Evolutionary conservation across 2,329 filamentous ascomycete species (phyloP), one percentile per base, ranked within the genome.

Genomic region (Colletotrichum sp.): DNA sequence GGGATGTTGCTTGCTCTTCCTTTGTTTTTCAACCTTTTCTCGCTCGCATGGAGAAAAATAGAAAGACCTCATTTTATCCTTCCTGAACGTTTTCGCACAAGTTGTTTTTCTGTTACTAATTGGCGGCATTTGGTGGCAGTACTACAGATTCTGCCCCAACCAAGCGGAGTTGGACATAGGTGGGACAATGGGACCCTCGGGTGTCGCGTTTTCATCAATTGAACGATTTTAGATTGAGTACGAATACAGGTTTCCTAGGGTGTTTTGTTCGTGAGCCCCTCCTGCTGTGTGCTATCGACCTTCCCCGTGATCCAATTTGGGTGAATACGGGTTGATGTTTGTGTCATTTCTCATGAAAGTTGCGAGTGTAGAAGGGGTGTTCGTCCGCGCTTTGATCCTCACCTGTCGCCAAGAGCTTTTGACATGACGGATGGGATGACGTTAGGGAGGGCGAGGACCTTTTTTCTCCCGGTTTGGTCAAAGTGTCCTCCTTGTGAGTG

Each of bases 61-160:
- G 59, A 34, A 55, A 27, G 69, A 15, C 22, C 9, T n/a, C 8
- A n/a, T 27, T 32, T 22, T 62, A n/a, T 13, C 32, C 16, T 74
- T 74, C 39, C 13, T 32, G 30, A 63, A 63, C 6, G 59, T 72
- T 65, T 44, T 44, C 16, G 52, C 49, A 44, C 25, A n/a, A 16
- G 32, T 44, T 64, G 68, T 39, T 69, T 55, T 55, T 69, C 72
- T 61, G 52, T 25, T 57, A 39, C 59, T 74, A 39, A 30, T 62
- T 69, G 74, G 59, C 70, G 74, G 70, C 70, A 74, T 69, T 74
- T 69, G 65, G 44, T 62, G 74, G 70, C 65, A 61, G 49, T 25
- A 52, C 29, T 29, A 62, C 12, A 13, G 22, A 30, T 52, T 25
- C 74, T 55, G 57, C 57, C 57, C 36, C 29, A 63, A 12, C 67